phyloP scores from a whole-genome alignment of 148 eudicot species.

The Selenicereus undatus region DNA sequence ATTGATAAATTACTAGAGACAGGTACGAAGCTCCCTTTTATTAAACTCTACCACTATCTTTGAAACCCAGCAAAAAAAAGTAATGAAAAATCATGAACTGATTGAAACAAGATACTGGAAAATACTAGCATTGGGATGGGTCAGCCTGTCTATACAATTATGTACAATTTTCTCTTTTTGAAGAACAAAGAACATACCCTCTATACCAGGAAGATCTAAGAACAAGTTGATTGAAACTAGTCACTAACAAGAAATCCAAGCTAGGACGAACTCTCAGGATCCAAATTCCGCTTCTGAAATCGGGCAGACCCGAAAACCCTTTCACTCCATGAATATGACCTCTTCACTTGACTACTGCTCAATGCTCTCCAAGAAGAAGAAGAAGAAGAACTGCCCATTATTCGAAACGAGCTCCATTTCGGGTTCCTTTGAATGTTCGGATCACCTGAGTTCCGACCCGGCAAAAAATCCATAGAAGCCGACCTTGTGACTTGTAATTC shows the following conservation, averaged over 20 bases:
- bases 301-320: slow-evolving; percentile 18
- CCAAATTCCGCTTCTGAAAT: slow-evolving; percentile 16
- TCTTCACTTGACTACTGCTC: slow-evolving; percentile 13
- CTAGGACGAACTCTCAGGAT: not conserved
- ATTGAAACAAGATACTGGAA: too few species aligned
- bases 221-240: not conserved
- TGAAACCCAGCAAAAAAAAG: too few species aligned
- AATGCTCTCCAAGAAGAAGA: slow-evolving; percentile 16
- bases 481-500: slow-evolving; percentile 13
- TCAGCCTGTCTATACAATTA: not conserved
- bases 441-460: slow-evolving; percentile 5
- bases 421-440: not conserved
- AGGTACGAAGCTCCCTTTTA: too few species aligned
- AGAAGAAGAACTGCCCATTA: slow-evolving; percentile 21
- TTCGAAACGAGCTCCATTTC: slow-evolving; percentile 19
- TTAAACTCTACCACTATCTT: too few species aligned
- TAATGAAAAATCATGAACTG: too few species aligned
- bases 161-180: not conserved
- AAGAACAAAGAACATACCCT: not conserved
- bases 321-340: slow-evolving; percentile 36
- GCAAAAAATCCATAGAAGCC: slow-evolving; percentile 29
- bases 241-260: not conserved
- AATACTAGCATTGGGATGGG: not conserved
- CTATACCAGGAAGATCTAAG: not conserved
- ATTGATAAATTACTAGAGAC: too few species aligned